Evolutionary conservation across 345 rosid genomes (phyloP).

Genomic region (Corchorus capsularis): DNA sequence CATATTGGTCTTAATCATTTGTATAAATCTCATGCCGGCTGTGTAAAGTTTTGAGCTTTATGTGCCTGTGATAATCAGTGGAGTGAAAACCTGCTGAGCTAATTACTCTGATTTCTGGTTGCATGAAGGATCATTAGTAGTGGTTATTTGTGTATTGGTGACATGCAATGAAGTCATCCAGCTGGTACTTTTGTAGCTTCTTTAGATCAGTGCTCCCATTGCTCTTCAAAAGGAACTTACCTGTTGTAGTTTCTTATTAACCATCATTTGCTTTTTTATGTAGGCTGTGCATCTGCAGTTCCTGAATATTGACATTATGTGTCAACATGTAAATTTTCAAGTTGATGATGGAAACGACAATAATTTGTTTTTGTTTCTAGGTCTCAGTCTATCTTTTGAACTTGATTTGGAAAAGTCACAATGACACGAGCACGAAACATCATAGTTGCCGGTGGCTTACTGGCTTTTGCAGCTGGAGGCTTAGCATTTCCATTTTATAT

Average conservation of each 20-base stretch:
- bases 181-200: not conserved
- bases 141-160: not conserved
- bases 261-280: not conserved
- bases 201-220: not conserved
- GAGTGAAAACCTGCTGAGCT: not conserved
- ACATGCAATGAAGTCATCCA: not conserved
- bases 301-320: not conserved
- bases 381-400: conserved; percentile 13
- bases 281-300: not conserved
- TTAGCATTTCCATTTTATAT: conserved; percentile 89
- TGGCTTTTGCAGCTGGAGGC: conserved; percentile 79
- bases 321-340: not conserved
- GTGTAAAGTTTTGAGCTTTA: not conserved
- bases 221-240: not conserved
- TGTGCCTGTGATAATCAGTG: not conserved
- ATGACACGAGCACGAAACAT: conserved; percentile 67
- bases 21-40: not conserved
- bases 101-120: not conserved
- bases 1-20: not conserved
- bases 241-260: not conserved
- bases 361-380: not conserved
- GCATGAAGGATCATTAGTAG: not conserved
- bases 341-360: not conserved
- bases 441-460: conserved; percentile 74
- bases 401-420: conserved; percentile 1